Base-by-base conservation (phyloP, 495 filamentous ascomycete genomes). In the Tuber calosporum region DNA sequence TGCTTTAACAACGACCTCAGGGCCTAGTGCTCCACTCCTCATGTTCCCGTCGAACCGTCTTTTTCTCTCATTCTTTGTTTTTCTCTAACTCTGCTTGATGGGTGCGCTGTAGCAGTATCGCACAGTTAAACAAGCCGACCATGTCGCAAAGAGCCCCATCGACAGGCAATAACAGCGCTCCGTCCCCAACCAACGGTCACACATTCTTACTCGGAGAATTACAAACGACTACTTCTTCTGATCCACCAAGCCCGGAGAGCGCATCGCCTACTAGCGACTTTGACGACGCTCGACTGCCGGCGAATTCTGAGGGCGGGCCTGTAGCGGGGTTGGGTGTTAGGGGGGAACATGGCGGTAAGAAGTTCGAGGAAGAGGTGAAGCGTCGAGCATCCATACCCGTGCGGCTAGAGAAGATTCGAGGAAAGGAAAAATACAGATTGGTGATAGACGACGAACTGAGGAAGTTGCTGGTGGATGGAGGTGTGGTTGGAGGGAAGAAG, bases 341-440 rank as follows among this genome's bases (percentile, higher is more conserved):
- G 0, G n/a, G 39, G 40, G n/a, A 72, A 66, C 67, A 37, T 41
- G 22, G 48, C 39, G 73, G 38, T 37, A 53, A 53, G 19, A 45
- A 34, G 19, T 69, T 71, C 34, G 41, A 70, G 43, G n/a, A 62
- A 11, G 42, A 66, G 40, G 70, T 39, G 36, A 58, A 34, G 34
- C 75, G 75, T 39, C 41, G 66, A 17, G 70, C 74, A 39, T 76
- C 72, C 70, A 80, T 79, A 40, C 77, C 77, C 36, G 77, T 79
- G 43, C 72, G 69, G 41, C 42, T 79, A 22, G 77, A 79, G 40
- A 79, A 75, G 67, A 77, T 79, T 72, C 72, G 77, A 20, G 69
- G 77, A n/a, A 79, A 76, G 43, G 76, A 77, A 37, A 77, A 68
- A 39, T 79, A 79, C 58, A 67, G 79, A 67, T 68, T 79, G 26